Conservation (phyloP, 2,329 filamentous ascomycete genomes). For the Cladophialophora chaetospira region DNA sequence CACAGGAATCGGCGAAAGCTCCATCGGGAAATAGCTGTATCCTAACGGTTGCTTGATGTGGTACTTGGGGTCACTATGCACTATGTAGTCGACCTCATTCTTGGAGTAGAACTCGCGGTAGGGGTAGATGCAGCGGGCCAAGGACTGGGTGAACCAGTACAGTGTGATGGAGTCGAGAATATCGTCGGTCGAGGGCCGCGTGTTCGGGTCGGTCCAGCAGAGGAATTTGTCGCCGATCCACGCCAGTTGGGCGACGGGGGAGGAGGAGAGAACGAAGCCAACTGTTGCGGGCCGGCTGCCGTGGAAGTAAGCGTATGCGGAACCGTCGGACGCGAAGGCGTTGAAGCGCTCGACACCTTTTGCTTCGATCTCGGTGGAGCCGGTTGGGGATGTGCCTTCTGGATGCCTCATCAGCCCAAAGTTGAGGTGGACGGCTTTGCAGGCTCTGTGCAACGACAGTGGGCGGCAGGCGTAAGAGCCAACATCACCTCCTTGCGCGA, state of each 20-base stretch:
- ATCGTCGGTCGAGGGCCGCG: conserved; percentile 34
- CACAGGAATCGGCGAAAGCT: conserved; percentile 45
- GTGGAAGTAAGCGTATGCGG: conserved; percentile 56
- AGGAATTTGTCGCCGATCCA: conserved; percentile 43
- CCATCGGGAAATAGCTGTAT: conserved; percentile 48
- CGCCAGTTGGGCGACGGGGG: not conserved
- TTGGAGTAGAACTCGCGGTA: conserved; percentile 31
- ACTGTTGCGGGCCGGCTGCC: conserved; percentile 59
- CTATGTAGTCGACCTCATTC: not conserved
- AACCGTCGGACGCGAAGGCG: conserved; percentile 46
- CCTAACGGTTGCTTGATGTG: conserved; percentile 50
- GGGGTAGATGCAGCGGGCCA: conserved; percentile 38
- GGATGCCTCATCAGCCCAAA: conserved; percentile 2
- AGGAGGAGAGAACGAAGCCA: not conserved
- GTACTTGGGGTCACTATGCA: conserved; percentile 28
- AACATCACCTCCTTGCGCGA: no score
- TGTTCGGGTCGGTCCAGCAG: conserved; percentile 40
- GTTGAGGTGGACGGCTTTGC: conserved; percentile 16
- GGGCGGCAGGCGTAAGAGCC: no score
- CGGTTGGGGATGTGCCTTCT: not conserved
- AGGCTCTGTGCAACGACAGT: no score
- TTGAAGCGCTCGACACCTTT: conserved; percentile 42
- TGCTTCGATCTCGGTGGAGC: conserved; percentile 37
- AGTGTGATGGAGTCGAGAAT: conserved; percentile 39
- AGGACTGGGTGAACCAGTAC: conserved; percentile 44